Evolutionary conservation across 371 early-diverging fungal genomes (phyloP), one percentile per base, ranked within the genome.

Genomic region (Mitosporidium daphniae): DNA sequence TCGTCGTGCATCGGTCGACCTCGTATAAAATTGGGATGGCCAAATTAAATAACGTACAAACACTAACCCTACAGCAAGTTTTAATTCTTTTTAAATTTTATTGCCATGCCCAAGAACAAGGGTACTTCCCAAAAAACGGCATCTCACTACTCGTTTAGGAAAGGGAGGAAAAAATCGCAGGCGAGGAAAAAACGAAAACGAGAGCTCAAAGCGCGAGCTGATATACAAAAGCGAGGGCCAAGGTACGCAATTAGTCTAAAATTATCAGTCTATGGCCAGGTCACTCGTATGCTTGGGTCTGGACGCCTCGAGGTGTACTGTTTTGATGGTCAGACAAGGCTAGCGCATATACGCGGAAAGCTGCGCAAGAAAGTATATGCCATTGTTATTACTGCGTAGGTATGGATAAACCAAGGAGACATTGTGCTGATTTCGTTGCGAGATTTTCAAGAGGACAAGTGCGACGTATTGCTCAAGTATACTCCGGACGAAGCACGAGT

Each of bases 391-490:
- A 21, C 14, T 12, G 22, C 28, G 25, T 19, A 26, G 11, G 33
- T 35, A 32, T 62, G 80, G 89, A 82, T 97, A 42, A 62, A 64
- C 39, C 62, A 58, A 30, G 86, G 89, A 32, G 94, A 94, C 41
- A 66, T 91, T 27, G 60, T 97, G 4, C 53, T 97, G 25, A 43
- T 94, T 3, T 67, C 72, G 14, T 54, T 89, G 32, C 61, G 93
- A 41, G 89, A 93, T 33, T 91, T 62, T 55, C 75, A 89, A 49
- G 80, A 80, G 37, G 57, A 65, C 27, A 80, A 77, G 50, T 78
- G 80, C 27, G 89, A 94, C 52, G 72, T 97, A 27, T 71, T 89
- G 40, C 57, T 68, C 35, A 91, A 86, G 52, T 97, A 93, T 48
- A 72, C 60, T 29, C 64, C 80, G 28, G 80, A 84, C 31, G 95